Evolutionary conservation across 768 basidiomycete genomes (phyloP).

Genomic region (Serendipita sp.): DNA sequence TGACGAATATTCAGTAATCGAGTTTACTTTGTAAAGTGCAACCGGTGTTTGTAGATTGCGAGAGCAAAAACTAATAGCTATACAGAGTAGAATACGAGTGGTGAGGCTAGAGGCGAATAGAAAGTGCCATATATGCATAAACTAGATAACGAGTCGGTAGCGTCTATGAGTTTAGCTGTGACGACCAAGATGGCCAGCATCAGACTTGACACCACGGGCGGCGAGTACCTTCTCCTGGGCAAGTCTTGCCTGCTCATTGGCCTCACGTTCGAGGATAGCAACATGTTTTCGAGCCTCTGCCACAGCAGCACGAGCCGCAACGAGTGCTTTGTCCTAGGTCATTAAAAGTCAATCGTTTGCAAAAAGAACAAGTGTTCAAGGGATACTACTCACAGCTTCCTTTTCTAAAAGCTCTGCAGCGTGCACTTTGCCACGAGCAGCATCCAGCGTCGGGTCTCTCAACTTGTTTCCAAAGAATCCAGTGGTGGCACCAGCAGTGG

Average conservation of each 20-base stretch:
- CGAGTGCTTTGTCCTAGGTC: neutral
- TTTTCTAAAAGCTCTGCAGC: slow-evolving; percentile 2
- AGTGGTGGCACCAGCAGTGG: slow-evolving; percentile 1
- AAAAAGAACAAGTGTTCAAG: neutral
- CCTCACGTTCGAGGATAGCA: neutral
- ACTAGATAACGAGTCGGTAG: no score
- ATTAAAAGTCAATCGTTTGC: neutral
- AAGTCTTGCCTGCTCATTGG: neutral
- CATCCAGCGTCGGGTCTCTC: neutral
- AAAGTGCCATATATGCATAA: no score
- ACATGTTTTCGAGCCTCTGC: neutral
- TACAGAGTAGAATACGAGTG: no score
- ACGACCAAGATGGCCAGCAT: slow-evolving; percentile 1
- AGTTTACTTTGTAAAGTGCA: no score
- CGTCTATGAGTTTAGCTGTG: neutral
- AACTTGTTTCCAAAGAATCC: neutral
- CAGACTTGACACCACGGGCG: slow-evolving; percentile 1
- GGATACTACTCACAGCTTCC: neutral
- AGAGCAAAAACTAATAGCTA: no score
- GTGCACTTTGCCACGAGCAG: neutral
- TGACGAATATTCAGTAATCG: no score
- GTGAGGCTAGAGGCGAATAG: no score
- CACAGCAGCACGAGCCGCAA: neutral
- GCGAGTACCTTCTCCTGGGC: neutral
- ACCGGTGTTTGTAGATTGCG: no score